These are phyloP conservation scores for Ceratonia siliqua DNA, from an alignment of 306 rosid species.

Conservation along the genomic window DNA sequence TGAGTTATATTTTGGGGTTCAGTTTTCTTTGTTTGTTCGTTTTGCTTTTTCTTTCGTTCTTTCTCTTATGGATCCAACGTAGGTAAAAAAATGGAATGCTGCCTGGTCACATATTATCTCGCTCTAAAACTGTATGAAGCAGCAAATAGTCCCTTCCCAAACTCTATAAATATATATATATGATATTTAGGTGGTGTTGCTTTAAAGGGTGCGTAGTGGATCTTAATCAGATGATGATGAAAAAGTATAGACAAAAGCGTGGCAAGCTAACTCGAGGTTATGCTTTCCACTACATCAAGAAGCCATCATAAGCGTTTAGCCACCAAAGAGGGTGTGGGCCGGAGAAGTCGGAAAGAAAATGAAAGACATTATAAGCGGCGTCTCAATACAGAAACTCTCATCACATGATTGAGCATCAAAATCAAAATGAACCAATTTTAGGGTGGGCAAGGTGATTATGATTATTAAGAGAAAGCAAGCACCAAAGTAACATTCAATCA, in stretches of 20 bases:
- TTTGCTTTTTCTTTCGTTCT: background rate
- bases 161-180: background rate
- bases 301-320: conserved; percentile 7
- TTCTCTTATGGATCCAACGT: background rate
- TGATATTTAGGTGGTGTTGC: background rate
- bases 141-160: background rate
- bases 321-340: background rate
- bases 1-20: conserved; percentile 25
- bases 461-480: conserved; percentile 1
- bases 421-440: background rate
- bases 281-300: background rate
- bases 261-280: background rate
- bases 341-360: background rate
- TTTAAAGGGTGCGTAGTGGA: background rate
- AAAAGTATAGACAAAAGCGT: background rate
- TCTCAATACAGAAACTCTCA: background rate
- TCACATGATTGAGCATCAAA: conserved; percentile 10
- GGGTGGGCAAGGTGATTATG: conserved; percentile 18
- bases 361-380: conserved; percentile 12
- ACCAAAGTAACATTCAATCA: background rate
- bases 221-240: conserved; percentile 8
- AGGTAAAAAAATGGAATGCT: conserved; percentile 22
- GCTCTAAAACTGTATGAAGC: background rate
- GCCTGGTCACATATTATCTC: background rate
- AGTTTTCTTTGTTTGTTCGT: conserved; percentile 22